These are phyloP conservation scores for Fagus crenata DNA, from an alignment of 306 rosid species.

Conservation along the genomic window DNA sequence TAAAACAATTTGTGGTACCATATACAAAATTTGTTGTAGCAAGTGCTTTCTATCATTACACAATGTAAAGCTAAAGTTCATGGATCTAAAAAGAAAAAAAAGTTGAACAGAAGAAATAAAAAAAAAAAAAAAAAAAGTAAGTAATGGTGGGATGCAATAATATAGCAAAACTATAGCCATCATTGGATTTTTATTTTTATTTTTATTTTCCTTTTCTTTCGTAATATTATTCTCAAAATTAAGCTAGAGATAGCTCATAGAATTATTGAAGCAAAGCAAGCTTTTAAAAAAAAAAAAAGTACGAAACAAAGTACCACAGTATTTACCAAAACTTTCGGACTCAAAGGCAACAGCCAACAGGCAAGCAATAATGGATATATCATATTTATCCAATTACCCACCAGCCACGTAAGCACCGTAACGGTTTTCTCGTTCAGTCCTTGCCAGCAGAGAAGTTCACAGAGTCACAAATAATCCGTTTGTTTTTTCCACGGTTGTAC, in stretches of 20 bases:
- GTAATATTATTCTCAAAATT: neutral
- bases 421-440: conserved; percentile 13
- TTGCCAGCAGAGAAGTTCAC: neutral
- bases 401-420: conserved; percentile 26
- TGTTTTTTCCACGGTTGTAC: conserved; percentile 14
- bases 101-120: no score
- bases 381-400: neutral
- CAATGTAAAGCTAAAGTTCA: no score
- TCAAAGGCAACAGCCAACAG: neutral
- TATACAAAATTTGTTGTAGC: no score
- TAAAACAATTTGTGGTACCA: no score
- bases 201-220: neutral
- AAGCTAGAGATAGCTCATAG: neutral
- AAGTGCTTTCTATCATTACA: no score
- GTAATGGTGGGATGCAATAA: no score
- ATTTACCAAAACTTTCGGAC: neutral
- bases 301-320: conserved; percentile 16
- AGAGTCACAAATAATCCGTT: conserved; percentile 6
- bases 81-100: no score
- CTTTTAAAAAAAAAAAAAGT: neutral
- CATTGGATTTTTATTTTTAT: neutral
- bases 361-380: no score
- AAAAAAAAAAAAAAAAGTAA: no score
- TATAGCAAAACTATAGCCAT: no score
- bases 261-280: neutral